Conservation (phyloP, 495 filamentous ascomycete genomes). For the Staphylotrichum longicolle region DNA sequence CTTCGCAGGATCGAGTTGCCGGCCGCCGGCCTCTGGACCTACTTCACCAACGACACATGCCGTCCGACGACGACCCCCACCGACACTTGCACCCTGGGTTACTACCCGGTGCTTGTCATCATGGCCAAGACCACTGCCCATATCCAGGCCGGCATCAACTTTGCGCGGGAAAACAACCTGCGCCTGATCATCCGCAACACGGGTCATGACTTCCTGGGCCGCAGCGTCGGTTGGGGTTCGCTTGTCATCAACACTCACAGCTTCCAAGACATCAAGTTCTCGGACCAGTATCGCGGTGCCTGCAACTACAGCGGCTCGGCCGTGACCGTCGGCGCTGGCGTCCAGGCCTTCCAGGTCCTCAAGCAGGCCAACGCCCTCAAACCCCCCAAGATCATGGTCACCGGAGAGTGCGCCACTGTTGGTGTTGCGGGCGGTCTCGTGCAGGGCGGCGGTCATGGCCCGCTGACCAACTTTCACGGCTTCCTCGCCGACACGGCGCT, state of each 20-base stretch:
- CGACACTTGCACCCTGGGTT: slow-evolving; percentile 56
- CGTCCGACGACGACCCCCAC: slow-evolving; percentile 42
- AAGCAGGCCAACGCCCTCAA: slow-evolving; percentile 44
- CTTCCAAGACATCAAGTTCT: slow-evolving; percentile 52
- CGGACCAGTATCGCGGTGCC: slow-evolving; percentile 35
- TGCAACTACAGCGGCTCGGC: slow-evolving; percentile 44
- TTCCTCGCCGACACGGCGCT: slow-evolving; percentile 56
- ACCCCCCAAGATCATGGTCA: slow-evolving; percentile 51
- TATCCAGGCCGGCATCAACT: slow-evolving; percentile 51
- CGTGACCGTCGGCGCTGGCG: slow-evolving; percentile 50
- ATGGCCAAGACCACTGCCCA: slow-evolving; percentile 45
- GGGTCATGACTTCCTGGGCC: slow-evolving; percentile 59
- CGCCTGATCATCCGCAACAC: slow-evolving; percentile 65
- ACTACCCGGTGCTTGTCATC: slow-evolving; percentile 57
- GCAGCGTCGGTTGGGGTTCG: slow-evolving; percentile 57
- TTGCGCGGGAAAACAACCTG: slow-evolving; percentile 55
- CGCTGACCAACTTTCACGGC: slow-evolving; percentile 50
- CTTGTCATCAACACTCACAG: slow-evolving; percentile 64
- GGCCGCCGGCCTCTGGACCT: slow-evolving; percentile 45
- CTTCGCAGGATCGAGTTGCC: slow-evolving; percentile 38
- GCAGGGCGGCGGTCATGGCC: slow-evolving; percentile 59
- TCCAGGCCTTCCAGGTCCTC: slow-evolving; percentile 45
- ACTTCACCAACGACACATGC: slow-evolving; percentile 50
- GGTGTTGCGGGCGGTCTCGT: slow-evolving; percentile 53
- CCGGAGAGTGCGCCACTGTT: slow-evolving; percentile 46